Base-by-base conservation (phyloP, 768 basidiomycete genomes). In the Lactifluus piperatus region DNA sequence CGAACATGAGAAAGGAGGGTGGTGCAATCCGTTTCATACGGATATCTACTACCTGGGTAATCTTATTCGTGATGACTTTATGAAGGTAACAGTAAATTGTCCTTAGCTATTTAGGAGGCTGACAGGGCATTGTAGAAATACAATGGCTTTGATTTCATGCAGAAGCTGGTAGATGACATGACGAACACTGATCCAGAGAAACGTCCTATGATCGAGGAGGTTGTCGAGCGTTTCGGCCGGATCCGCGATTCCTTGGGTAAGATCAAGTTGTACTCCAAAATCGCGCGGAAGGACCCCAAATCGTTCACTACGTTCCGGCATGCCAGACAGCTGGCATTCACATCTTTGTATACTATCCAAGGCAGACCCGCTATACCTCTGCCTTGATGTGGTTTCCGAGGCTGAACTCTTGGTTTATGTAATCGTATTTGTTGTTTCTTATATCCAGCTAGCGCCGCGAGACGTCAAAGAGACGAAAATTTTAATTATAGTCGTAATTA, bases 121-220 rank as follows among this genome's bases (percentile, higher is more conserved):
- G 27, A 60, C 10, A 18, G 16, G 22, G 18, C 14, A 22, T 29
- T 37, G 13, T 57, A 70, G 60, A 59, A 62, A 45, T 52, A 44
- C 46, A 30, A 37, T 0, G 68, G 69, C 10, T 60, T 62, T 30
- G 39, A 45, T 24, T 62, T 62, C 24, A 62, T 62, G 57, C 18
- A 32, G 7, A 51, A 27, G 36, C 41, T 67, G 16, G 63, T 67
- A 18, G 59, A 59, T 0, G 69, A 71, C 18, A 76, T 77, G 75
- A 65, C 69, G 2, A 65, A 74, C 56, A 60, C 66, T 0, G 69
- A 74, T 47, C 71, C 74, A 0, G 51, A 62, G 16, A 67, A 68
- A 50, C 70, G 75, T 13, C 75, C 75, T 0, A 70, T 36, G n/a
- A 61, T 61, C 36, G 59, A 60, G 32, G 44, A 41, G 10, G 59